Evolutionary conservation across 768 basidiomycete species (phyloP), one percentile per base, ranked within the genome.

Genomic region (Suillus fuscotomentosus): DNA sequence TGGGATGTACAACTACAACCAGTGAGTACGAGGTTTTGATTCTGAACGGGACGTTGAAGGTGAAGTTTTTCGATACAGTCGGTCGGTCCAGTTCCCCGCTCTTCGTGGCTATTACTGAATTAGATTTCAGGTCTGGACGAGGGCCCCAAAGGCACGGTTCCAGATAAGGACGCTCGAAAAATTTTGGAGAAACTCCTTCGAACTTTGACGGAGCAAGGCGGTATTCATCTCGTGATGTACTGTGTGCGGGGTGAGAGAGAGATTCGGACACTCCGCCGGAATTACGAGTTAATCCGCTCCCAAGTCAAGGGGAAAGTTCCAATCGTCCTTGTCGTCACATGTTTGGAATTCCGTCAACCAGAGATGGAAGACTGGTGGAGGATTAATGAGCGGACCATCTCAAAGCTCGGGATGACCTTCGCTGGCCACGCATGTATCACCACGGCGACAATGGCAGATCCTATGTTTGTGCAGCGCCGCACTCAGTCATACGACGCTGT

Each of bases 181-280:
- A 8, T 31, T 0, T 27, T 51, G 8, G 31, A 31, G 27, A 27
- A 9, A 2, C 50, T 27, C 8, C 1, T 51, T 51, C 15, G 15
- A 51, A 51, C 50, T 17, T 14, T 17, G 15, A 31, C 9, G 8
- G 3, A 17, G 34, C 67, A 71, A 42, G 67, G 66, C 2, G 79
- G 80, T 3, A 68, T 82, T 27, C 77, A 72, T 66, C 76, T 83
- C 27, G 67, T 83, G 39, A 66, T 82, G 5, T 80, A 76, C 65
- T 76, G 76, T 53, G 72, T 80, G 63, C 75, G 77, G 20, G 78
- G 71, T 38, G 78, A 80, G 3, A 70, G 76, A 31, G 73, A 81
- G 71, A 78, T 69, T 34, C 75, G 75, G 10, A 69, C 75, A 4
- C 69, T 75, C 38, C 68, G 73, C n/a, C 72, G 70, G 42, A 80